These are phyloP conservation scores for Priceomyces haplophilus DNA, from an alignment of 805 yeast species.

Conservation along the genomic window DNA sequence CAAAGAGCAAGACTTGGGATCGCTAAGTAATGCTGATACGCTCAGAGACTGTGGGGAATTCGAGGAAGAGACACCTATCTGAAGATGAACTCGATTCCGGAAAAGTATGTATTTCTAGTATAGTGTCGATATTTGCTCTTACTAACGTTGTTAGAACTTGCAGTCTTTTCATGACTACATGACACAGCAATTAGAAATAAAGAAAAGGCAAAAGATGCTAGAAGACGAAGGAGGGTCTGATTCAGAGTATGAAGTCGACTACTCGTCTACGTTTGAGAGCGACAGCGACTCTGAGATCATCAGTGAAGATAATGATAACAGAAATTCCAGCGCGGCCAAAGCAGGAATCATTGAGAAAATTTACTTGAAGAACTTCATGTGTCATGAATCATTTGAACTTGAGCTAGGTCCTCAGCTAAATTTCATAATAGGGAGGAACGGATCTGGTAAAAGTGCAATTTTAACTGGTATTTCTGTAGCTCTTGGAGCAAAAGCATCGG, in stretches of 20 bases:
- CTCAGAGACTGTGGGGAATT: not conserved
- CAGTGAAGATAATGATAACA: conserved; percentile 10
- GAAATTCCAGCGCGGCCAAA: conserved; percentile 23
- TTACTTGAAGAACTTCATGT: conserved; percentile 76
- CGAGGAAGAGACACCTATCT: not conserved
- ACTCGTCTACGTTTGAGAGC: conserved; percentile 4
- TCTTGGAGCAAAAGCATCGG: conserved; percentile 82
- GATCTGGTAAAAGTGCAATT: conserved; percentile 88
- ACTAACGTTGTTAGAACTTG: conserved; percentile 11
- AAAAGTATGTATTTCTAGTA: conserved; percentile 1
- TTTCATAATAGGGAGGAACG: conserved; percentile 86
- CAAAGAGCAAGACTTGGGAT: not conserved
- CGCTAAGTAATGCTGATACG: not conserved
- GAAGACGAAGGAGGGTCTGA: conserved; percentile 10
- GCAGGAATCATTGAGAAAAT: conserved; percentile 72
- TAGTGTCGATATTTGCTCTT: not conserved
- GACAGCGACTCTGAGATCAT: conserved; percentile 9
- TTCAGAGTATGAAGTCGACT: conserved; percentile 8
- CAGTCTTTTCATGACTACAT: conserved; percentile 12
- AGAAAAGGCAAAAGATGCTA: conserved; percentile 10
- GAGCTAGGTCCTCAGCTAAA: conserved; percentile 76
- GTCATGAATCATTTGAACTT: conserved; percentile 77
- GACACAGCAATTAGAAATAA: conserved; percentile 13
- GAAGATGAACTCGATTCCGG: not conserved
- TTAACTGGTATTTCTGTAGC: conserved; percentile 85